A percentile compares a stretch with the other conserved stretches of the same genome.
Conservation (phyloP, 2,329 filamentous ascomycete species). For the Achaetomium macrosporum region DNA sequence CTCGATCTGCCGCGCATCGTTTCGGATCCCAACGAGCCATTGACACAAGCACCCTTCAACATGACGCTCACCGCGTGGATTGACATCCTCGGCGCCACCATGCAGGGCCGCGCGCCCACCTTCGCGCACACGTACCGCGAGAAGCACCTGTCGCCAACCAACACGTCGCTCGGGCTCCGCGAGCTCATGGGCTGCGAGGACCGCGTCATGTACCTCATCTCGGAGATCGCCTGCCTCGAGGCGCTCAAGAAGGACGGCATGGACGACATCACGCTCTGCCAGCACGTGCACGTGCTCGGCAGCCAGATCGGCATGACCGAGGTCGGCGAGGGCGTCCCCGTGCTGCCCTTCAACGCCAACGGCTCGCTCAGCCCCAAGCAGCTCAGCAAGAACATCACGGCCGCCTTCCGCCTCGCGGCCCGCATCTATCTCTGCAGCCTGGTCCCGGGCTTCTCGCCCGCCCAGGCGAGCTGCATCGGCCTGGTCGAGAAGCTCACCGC, state of each 20-base stretch:
- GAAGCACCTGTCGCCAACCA: conserved; percentile 70
- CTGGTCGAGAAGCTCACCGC: conserved; percentile 73
- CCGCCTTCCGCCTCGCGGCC: conserved; percentile 84
- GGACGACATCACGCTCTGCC: conserved; percentile 79
- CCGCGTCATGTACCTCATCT: conserved; percentile 95
- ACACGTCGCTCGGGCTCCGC: conserved; percentile 64
- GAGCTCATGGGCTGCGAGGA: conserved; percentile 98
- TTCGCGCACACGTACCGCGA: conserved; percentile 95
- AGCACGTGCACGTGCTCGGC: conserved; percentile 82
- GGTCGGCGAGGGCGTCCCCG: conserved; percentile 51
- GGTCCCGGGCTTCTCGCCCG: conserved; percentile 78
- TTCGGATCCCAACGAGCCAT: conserved; percentile 52
- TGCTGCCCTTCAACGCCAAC: conserved; percentile 58
- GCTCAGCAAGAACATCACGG: conserved; percentile 81
- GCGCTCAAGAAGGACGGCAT: conserved; percentile 77
- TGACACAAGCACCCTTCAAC: conserved; percentile 74
- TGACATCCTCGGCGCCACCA: conserved; percentile 90
- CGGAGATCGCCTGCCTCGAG: conserved; percentile 93
- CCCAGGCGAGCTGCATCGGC: conserved; percentile 65
- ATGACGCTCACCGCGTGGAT: conserved; percentile 95
- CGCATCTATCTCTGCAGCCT: conserved; percentile 96
- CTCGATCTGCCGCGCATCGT: conserved; percentile 71
- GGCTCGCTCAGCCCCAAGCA: conserved; percentile 76
- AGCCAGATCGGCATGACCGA: conserved; percentile 82
- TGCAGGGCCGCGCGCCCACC: conserved; percentile 76